Percentiles rank a stretch among this genome's conserved stretches.
Conservation (phyloP, 306 rosid species). For the Rosa multiflora region DNA sequence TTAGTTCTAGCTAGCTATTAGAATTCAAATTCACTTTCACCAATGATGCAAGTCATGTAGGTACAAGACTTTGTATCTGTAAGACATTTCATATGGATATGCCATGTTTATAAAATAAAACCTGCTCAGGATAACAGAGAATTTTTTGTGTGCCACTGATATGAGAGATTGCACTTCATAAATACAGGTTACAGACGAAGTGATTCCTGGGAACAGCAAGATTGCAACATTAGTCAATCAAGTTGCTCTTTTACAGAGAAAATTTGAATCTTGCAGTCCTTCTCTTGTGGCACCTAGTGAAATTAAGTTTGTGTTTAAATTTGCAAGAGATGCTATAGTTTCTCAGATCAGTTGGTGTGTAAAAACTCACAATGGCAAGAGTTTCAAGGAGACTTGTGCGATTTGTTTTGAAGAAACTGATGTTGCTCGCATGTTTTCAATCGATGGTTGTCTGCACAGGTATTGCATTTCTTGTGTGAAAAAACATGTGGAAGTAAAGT, state of each 20-base stretch:
- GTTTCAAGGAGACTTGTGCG: constrained; percentile 46
- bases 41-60: neutral
- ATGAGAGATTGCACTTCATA: neutral
- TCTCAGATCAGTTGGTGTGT: constrained; percentile 30
- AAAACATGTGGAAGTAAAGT: constrained; percentile 69
- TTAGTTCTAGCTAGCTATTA: too few relatives aligned
- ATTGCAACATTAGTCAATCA: constrained; percentile 24
- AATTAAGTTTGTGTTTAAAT: constrained; percentile 53
- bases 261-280: constrained; percentile 38
- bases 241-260: constrained; percentile 27
- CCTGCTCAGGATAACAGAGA: neutral
- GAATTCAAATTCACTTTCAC: too few relatives aligned
- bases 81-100: neutral
- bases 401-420: constrained; percentile 73
- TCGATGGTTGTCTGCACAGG: constrained; percentile 67
- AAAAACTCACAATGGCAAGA: constrained; percentile 30
- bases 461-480: constrained; percentile 79
- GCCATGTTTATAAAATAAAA: neutral
- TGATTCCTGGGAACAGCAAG: constrained; percentile 18
- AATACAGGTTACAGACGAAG: constrained; percentile 23
- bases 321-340: constrained; percentile 57
- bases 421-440: constrained; percentile 42
- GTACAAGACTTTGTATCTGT: neutral
- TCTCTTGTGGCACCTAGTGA: constrained; percentile 12
- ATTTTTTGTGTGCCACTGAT: neutral